Percentiles rank a stretch among this genome's conserved stretches.
phyloP scores from a whole-genome alignment of 345 rosid genomes.

The Raphanus raphanistrum region DNA sequence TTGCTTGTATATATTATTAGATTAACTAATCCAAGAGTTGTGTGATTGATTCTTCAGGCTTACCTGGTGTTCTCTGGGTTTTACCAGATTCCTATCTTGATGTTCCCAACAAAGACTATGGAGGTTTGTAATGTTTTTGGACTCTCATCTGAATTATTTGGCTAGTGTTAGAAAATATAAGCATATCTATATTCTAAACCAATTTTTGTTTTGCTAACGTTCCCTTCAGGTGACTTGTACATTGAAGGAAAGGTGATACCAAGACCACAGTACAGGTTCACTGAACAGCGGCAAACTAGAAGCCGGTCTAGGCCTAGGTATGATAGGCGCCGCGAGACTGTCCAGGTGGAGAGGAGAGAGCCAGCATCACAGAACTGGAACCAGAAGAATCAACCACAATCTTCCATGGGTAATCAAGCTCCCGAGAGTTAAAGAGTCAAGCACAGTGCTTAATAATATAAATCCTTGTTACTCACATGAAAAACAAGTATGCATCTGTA shows the following conservation, averaged over 20 bases:
- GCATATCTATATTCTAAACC: neutral
- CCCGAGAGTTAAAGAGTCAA: slow-evolving; percentile 11
- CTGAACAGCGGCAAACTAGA: slow-evolving; percentile 57
- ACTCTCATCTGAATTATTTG: neutral
- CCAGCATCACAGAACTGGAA: slow-evolving; percentile 39
- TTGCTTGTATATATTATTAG: neutral
- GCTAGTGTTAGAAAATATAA: neutral
- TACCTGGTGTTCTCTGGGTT: slow-evolving; percentile 96
- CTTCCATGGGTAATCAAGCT: slow-evolving; percentile 38
- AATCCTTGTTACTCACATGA: neutral
- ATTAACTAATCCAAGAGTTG: neutral
- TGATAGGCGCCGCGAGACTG: slow-evolving; percentile 71
- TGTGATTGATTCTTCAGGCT: slow-evolving; percentile 44
- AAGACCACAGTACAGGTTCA: slow-evolving; percentile 76
- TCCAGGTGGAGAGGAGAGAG: slow-evolving; percentile 71
- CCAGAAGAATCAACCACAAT: slow-evolving; percentile 31
- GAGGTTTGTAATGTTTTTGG: slow-evolving; percentile 53
- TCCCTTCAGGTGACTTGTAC: slow-evolving; percentile 65
- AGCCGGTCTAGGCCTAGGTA: slow-evolving; percentile 62
- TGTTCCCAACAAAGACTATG: slow-evolving; percentile 96
- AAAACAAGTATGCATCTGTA: no score
- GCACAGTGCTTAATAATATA: neutral
- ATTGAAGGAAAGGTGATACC: slow-evolving; percentile 86
- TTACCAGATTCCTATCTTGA: slow-evolving; percentile 94
- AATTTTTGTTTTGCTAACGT: slow-evolving; percentile 2